A percentile compares a stretch with the other conserved stretches of the same genome.
These are phyloP conservation scores for Aspergillus latus DNA, from an alignment of 2,329 filamentous ascomycete genomes.

Conservation along the genomic window DNA sequence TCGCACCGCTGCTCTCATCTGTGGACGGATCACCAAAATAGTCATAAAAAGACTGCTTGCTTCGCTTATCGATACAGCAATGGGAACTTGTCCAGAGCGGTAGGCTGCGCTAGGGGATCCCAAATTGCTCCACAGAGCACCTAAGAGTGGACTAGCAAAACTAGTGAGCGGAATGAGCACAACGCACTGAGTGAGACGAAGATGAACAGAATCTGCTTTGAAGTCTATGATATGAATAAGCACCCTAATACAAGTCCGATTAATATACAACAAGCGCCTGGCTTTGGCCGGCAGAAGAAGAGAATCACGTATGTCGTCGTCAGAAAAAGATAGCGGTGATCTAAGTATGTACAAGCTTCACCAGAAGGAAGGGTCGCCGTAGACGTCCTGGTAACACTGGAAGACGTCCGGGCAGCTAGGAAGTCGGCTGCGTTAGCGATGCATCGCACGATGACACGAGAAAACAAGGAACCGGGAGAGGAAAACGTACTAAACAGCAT, in stretches of 20 bases:
- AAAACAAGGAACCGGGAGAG: neutral
- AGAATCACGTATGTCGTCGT: constrained; percentile 15
- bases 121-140: too few species aligned
- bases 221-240: neutral
- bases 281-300: constrained; percentile 6
- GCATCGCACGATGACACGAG: too few species aligned
- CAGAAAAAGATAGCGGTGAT: constrained; percentile 15
- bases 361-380: constrained; percentile 44
- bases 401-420: constrained; percentile 58
- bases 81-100: too few species aligned
- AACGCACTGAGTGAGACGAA: neutral
- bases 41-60: too few species aligned
- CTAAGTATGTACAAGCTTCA: constrained; percentile 22
- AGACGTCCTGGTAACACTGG: constrained; percentile 64
- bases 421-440: constrained; percentile 3
- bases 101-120: too few species aligned
- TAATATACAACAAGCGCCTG: constrained; percentile 12
- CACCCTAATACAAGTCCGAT: constrained; percentile 5
- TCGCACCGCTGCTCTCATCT: too few species aligned
- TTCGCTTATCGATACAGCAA: too few species aligned
- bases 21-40: too few species aligned
- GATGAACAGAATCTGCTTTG: neutral
- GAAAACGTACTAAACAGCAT: constrained; percentile 21
- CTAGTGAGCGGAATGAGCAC: too few species aligned
- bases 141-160: too few species aligned